Conservation (phyloP, 73 alveolate genomes). For the Paramecium octaurelia region DNA sequence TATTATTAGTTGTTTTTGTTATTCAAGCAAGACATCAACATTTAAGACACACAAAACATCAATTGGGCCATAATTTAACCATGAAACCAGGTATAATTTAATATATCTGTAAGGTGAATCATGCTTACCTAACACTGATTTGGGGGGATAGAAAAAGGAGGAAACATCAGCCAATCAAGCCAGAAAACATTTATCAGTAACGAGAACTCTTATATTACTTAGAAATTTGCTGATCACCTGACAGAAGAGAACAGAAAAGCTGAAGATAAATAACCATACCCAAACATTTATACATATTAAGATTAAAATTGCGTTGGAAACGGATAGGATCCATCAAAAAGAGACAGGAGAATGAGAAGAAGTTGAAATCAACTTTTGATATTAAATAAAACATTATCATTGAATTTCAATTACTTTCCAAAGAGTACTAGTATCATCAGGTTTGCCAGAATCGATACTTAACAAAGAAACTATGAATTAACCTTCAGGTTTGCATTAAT, state of each 20-base stretch:
- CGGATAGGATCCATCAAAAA: slow-evolving; percentile 47
- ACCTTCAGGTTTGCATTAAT: not conserved
- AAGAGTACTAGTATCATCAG: not conserved
- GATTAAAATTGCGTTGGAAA: slow-evolving; percentile 41
- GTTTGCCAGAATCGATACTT: not conserved
- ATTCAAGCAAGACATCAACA: not conserved
- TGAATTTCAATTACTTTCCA: not conserved
- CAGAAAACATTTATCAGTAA: slow-evolving; percentile 9
- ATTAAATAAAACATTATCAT: not conserved
- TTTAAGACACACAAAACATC: not conserved
- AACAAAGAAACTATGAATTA: not conserved
- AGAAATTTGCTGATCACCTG: slow-evolving; percentile 22
- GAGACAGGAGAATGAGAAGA: slow-evolving; percentile 44
- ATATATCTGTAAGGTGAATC: not conserved
- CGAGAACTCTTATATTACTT: not conserved
- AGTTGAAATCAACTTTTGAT: slow-evolving; percentile 6
- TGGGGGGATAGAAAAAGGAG: slow-evolving; percentile 7
- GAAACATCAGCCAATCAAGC: slow-evolving; percentile 25
- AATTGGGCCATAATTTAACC: not conserved
- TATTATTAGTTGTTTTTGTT: slow-evolving; percentile 10
- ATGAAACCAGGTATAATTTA: not conserved
- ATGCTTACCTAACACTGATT: slow-evolving; percentile 20
- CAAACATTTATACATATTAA: not conserved
- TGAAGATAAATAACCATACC: slow-evolving; percentile 24
- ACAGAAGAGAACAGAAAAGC: slow-evolving; percentile 22